These are phyloP conservation scores for Colletotrichum paranaense DNA, from an alignment of 2,329 filamentous ascomycete species.

Conservation along the genomic window DNA sequence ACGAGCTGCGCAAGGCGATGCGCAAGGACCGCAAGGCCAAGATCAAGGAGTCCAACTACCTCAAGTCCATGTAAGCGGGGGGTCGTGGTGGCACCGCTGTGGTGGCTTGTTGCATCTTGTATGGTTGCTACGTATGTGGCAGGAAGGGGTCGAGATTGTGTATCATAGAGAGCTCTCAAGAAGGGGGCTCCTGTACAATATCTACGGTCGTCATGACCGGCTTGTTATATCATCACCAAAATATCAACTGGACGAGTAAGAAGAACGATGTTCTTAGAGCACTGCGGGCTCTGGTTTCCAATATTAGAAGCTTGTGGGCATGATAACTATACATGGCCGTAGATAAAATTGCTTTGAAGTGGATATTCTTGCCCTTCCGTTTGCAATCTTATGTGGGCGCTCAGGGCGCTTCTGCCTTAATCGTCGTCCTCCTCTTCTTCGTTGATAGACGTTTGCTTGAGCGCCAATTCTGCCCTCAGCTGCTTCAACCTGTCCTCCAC, in stretches of 20 bases:
- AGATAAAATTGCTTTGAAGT: neutral
- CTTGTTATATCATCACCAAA: conserved; percentile 24
- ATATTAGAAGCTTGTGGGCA: conserved; percentile 8
- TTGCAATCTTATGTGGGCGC: neutral
- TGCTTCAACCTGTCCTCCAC: conserved; percentile 62
- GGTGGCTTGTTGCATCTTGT: neutral
- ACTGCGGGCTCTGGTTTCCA: neutral
- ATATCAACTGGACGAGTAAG: neutral
- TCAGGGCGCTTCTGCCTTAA: conserved; percentile 8
- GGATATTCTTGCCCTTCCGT: neutral
- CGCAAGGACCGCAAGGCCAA: conserved; percentile 77
- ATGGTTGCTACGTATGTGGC: neutral
- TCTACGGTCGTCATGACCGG: conserved; percentile 20
- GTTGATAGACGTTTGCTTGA: conserved; percentile 57
- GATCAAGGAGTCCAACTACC: conserved; percentile 89
- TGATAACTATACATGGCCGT: conserved; percentile 14
- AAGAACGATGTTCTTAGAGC: neutral
- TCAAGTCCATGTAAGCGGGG: conserved; percentile 76
- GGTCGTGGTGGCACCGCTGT: neutral
- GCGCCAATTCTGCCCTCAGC: conserved; percentile 56
- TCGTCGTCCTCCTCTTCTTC: conserved; percentile 40
- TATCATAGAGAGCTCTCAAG: conserved; percentile 28
- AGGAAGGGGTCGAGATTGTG: conserved; percentile 1
- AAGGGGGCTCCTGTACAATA: conserved; percentile 29
- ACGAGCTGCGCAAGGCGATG: conserved; percentile 77